phyloP scores from a whole-genome alignment of 2,329 filamentous ascomycete genomes.

The Colletotrichum liriopes region DNA sequence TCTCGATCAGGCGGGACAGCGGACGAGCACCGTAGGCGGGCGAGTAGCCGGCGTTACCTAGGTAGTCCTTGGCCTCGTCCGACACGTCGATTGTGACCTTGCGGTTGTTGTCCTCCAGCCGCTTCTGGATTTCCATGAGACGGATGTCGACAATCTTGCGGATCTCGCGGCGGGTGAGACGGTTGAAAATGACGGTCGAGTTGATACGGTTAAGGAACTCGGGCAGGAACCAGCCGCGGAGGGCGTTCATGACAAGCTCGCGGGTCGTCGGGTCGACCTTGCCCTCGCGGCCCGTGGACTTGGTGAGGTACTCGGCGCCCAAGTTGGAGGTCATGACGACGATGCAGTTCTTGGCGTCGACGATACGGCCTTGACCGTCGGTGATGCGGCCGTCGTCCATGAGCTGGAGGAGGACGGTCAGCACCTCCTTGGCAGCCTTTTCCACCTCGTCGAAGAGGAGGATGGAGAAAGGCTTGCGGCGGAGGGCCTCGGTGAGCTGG shows the following conservation, averaged over 20 bases:
- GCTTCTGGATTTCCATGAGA: constrained; percentile 89
- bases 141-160: constrained; percentile 96
- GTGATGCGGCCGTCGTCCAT: constrained; percentile 99
- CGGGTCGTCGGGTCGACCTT: constrained; percentile 87
- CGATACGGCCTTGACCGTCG: constrained; percentile 93
- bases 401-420: constrained; percentile 97
- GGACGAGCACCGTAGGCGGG: constrained; percentile 96
- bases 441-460: constrained; percentile 98
- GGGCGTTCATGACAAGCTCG: constrained; percentile 90
- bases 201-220: constrained; percentile 99
- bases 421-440: constrained; percentile 97
- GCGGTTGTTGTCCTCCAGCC: constrained; percentile 86
- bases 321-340: constrained; percentile 99
- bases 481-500: constrained; percentile 94
- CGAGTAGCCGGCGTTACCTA: constrained; percentile 92
- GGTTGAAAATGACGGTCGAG: constrained; percentile 98
- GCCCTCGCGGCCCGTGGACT: constrained; percentile 83
- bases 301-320: constrained; percentile 92
- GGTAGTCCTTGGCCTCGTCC: constrained; percentile 91
- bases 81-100: constrained; percentile 89
- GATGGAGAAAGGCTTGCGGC: constrained; percentile 96
- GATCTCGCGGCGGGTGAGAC: constrained; percentile 90
- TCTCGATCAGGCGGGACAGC: constrained; percentile 91
- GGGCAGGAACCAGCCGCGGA: constrained; percentile 96
- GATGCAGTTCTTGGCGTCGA: constrained; percentile 98